Evolutionary conservation across 352 stramenopile genomes (phyloP).

Genomic region (Phytophthora macrochlamydospora): DNA sequence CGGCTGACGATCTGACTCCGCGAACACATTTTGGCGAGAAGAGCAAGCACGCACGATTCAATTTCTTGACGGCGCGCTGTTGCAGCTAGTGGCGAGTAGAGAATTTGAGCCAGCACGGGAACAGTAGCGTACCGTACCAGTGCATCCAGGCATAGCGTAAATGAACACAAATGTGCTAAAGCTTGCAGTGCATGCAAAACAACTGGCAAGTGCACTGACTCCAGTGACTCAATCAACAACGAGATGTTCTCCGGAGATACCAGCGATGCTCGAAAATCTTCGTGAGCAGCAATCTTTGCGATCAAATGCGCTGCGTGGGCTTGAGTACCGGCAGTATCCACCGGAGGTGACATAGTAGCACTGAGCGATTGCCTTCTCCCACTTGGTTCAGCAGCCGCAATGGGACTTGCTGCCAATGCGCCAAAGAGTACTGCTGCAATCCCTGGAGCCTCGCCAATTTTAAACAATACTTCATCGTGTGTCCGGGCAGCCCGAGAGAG

Average conservation of each 20-base stretch:
- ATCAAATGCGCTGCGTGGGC: conserved; percentile 68
- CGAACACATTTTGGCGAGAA: conserved; percentile 58
- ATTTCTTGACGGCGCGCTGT: conserved; percentile 36
- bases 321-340: conserved; percentile 42
- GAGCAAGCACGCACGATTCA: conserved; percentile 41
- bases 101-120: conserved; percentile 73
- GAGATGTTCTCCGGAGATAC: conserved; percentile 64
- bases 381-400: neutral
- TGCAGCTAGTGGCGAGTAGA: conserved; percentile 53
- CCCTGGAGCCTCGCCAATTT: conserved; percentile 52
- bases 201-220: conserved; percentile 73
- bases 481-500: conserved; percentile 53
- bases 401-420: conserved; percentile 26
- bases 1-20: conserved; percentile 54
- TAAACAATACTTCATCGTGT: conserved; percentile 73
- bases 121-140: conserved; percentile 77
- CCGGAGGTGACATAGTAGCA: neutral
- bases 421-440: conserved; percentile 55
- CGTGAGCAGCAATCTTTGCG: conserved; percentile 52
- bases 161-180: conserved; percentile 62
- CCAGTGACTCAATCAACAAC: conserved; percentile 69
- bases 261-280: conserved; percentile 54
- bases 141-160: conserved; percentile 67
- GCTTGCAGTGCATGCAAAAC: conserved; percentile 65
- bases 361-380: conserved; percentile 4